Conservation (phyloP, 805 yeast genomes). For the Barnettozyma salicaria region DNA sequence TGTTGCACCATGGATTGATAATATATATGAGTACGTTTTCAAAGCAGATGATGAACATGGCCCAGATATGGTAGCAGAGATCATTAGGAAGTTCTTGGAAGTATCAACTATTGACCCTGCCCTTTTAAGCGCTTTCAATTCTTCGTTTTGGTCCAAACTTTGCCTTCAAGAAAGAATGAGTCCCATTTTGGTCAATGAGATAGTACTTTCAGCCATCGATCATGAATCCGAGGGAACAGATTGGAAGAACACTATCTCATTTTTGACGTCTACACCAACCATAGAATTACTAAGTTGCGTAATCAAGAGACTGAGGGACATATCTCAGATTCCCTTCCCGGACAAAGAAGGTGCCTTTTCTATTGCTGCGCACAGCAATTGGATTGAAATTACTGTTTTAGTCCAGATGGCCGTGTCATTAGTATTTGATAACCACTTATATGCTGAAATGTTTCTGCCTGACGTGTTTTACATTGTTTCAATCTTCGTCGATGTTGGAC, state of each 20-base stretch:
- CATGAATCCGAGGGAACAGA: conserved; percentile 69
- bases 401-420: conserved; percentile 56
- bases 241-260: conserved; percentile 57
- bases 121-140: conserved; percentile 47
- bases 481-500: conserved; percentile 46
- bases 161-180: conserved; percentile 56
- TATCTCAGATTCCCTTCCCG: conserved; percentile 46
- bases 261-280: conserved; percentile 62
- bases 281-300: conserved; percentile 66
- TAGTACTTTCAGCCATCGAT: conserved; percentile 67
- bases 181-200: conserved; percentile 60
- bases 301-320: conserved; percentile 47
- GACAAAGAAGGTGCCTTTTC: conserved; percentile 35
- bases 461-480: conserved; percentile 67
- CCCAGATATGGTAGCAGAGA: conserved; percentile 49
- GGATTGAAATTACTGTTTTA: conserved; percentile 68
- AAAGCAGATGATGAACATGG: conserved; percentile 52
- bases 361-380: conserved; percentile 47
- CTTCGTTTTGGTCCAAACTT: conserved; percentile 61
- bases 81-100: conserved; percentile 57
- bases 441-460: conserved; percentile 60
- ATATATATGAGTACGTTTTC: conserved; percentile 54
- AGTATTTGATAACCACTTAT: conserved; percentile 61
- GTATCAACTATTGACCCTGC: conserved; percentile 46
- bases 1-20: conserved; percentile 69